phyloP scores from a whole-genome alignment of 768 basidiomycete genomes.

The Naganishia onofrii region DNA sequence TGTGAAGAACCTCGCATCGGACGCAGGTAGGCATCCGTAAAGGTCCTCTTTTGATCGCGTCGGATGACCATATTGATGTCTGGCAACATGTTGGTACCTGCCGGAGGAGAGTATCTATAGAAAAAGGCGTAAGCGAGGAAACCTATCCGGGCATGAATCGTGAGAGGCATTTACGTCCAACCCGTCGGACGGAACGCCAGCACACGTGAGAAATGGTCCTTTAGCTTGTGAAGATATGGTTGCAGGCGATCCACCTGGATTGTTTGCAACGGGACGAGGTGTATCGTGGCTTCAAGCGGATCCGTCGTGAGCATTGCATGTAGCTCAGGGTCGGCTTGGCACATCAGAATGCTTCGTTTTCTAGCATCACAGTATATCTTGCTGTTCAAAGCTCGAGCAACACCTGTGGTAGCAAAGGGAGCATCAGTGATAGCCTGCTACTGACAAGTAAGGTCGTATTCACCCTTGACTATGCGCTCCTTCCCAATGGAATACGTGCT shows the following conservation, averaged over 20 bases:
- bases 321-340: slow-evolving; percentile 79
- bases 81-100: slow-evolving; percentile 64
- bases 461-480: slow-evolving; percentile 94
- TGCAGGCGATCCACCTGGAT: slow-evolving; percentile 75
- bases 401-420: slow-evolving; percentile 58
- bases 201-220: slow-evolving; percentile 66
- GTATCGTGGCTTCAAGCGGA: slow-evolving; percentile 63
- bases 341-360: slow-evolving; percentile 76
- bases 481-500: slow-evolving; percentile 96
- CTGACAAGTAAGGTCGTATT: not conserved
- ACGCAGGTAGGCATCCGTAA: slow-evolving; percentile 67
- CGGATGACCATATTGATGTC: slow-evolving; percentile 69
- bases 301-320: slow-evolving; percentile 72
- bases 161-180: slow-evolving; percentile 70
- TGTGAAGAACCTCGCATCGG: slow-evolving; percentile 70
- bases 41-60: slow-evolving; percentile 64
- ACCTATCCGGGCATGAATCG: not conserved
- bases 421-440: slow-evolving; percentile 14
- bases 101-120: slow-evolving; percentile 64
- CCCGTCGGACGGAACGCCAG: slow-evolving; percentile 91
- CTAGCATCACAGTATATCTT: slow-evolving; percentile 86
- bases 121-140: not conserved
- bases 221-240: slow-evolving; percentile 70
- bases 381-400: slow-evolving; percentile 73
- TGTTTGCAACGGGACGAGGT: slow-evolving; percentile 72